These are phyloP conservation scores for Erythrobasidium yunnanense DNA, from an alignment of 768 basidiomycete species.

Conservation along the genomic window DNA sequence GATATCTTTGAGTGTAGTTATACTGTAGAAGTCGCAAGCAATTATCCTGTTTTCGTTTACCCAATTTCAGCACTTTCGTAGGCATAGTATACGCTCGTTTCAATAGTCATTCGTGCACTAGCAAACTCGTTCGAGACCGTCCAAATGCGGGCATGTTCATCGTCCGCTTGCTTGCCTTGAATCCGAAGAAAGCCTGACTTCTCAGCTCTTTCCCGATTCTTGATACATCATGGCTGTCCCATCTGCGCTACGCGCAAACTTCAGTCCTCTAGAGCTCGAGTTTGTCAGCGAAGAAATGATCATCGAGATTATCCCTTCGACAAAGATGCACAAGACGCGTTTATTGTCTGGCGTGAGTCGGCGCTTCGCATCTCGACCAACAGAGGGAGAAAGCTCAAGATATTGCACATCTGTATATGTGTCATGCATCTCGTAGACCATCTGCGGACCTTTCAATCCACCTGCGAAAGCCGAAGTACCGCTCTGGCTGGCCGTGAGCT, in stretches of 20 bases:
- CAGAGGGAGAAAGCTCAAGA: background rate
- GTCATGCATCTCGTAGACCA: conserved; percentile 35
- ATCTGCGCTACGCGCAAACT: conserved; percentile 3
- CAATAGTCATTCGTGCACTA: too few relatives aligned
- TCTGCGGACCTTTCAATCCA: conserved; percentile 83
- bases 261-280: conserved; percentile 26
- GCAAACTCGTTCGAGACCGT: too few relatives aligned
- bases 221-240: conserved; percentile 3
- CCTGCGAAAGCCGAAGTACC: conserved; percentile 77
- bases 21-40: too few relatives aligned
- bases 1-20: too few relatives aligned
- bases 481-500: conserved; percentile 86
- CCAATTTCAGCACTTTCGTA: too few relatives aligned
- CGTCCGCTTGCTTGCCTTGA: too few relatives aligned
- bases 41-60: too few relatives aligned
- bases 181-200: too few relatives aligned
- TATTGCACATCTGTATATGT: background rate
- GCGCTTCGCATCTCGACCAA: background rate
- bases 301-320: conserved; percentile 20
- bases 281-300: conserved; percentile 20
- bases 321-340: conserved; percentile 16
- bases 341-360: conserved; percentile 21
- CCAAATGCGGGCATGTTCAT: too few relatives aligned
- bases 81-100: too few relatives aligned
- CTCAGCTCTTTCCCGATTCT: background rate